Conservation (phyloP, 768 basidiomycete species). For the Daedaleopsis nitida region DNA sequence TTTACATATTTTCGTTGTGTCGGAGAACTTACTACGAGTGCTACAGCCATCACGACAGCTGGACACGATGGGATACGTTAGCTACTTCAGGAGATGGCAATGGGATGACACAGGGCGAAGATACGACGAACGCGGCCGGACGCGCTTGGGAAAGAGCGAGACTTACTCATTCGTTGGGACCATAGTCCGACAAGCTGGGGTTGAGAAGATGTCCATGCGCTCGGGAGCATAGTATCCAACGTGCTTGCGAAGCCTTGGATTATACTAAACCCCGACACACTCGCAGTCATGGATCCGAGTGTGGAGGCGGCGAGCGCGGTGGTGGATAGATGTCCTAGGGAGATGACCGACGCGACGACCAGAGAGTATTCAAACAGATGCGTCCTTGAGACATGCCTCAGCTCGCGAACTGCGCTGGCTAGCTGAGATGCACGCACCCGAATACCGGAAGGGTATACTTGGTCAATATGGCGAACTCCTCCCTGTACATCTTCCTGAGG, state of each 20-base stretch:
- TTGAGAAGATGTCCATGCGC: slow-evolving; percentile 89
- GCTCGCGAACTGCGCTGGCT: not conserved
- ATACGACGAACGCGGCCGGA: not conserved
- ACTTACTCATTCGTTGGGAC: slow-evolving; percentile 84
- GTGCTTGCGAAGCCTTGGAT: slow-evolving; percentile 82
- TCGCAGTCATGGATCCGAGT: slow-evolving; percentile 49
- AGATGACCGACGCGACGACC: slow-evolving; percentile 79
- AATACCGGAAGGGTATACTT: slow-evolving; percentile 74
- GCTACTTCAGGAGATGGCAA: not conserved
- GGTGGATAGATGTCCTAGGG: slow-evolving; percentile 90
- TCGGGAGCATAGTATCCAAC: slow-evolving; percentile 91
- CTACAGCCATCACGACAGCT: slow-evolving; percentile 64
- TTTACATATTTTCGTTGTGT: not conserved
- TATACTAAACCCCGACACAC: slow-evolving; percentile 74
- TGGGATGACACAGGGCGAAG: not conserved
- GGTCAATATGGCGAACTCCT: slow-evolving; percentile 60
- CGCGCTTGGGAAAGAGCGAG: not conserved
- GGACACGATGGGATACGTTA: not conserved
- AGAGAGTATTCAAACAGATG: slow-evolving; percentile 86
- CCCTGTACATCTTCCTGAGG: slow-evolving; percentile 44
- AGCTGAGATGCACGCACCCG: slow-evolving; percentile 46
- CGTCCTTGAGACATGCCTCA: slow-evolving; percentile 46
- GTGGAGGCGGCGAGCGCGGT: slow-evolving; percentile 78
- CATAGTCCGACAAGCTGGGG: slow-evolving; percentile 88
- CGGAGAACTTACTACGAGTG: slow-evolving; percentile 56